Conservation (phyloP, 345 rosid genomes). For the Gossypium bickii region DNA sequence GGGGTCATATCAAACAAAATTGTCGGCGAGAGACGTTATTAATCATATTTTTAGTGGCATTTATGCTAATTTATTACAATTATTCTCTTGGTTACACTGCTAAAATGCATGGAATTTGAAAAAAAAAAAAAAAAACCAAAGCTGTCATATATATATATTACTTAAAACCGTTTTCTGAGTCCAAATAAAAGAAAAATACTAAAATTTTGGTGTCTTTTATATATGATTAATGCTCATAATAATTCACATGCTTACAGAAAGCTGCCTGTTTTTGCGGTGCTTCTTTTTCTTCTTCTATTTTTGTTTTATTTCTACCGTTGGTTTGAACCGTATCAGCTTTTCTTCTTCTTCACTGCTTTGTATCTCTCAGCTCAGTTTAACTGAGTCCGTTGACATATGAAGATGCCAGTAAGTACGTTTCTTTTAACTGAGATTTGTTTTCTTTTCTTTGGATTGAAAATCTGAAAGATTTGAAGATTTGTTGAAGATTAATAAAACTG, state of each 20-base stretch:
- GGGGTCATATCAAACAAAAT: conserved; percentile 41
- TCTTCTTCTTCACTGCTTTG: conserved; percentile 3
- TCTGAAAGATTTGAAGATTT: conserved; percentile 18
- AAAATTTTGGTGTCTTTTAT: conserved; percentile 39
- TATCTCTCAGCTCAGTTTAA: conserved; percentile 14
- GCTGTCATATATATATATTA: conserved; percentile 29
- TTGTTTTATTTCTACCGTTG: not conserved
- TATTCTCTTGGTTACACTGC: conserved; percentile 18
- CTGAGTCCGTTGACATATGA: conserved; percentile 54
- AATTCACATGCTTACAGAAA: conserved; percentile 40
- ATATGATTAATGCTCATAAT: conserved; percentile 56
- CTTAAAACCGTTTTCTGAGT: not conserved
- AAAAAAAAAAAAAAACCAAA: conserved; percentile 1
- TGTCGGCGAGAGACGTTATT: conserved; percentile 73
- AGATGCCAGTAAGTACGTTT: conserved; percentile 99
- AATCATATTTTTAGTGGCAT: conserved; percentile 33
- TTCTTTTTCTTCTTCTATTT: conserved; percentile 20
- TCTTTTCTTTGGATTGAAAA: conserved; percentile 7
- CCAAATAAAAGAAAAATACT: conserved; percentile 17
- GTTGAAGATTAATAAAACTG: not conserved
- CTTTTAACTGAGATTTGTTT: conserved; percentile 28
- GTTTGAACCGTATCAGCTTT: conserved; percentile 13
- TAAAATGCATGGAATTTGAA: conserved; percentile 15
- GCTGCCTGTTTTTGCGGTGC: conserved; percentile 31
- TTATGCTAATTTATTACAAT: conserved; percentile 19